Evolutionary conservation across 768 basidiomycete genomes (phyloP).

Genomic region (Boletales sp.): DNA sequence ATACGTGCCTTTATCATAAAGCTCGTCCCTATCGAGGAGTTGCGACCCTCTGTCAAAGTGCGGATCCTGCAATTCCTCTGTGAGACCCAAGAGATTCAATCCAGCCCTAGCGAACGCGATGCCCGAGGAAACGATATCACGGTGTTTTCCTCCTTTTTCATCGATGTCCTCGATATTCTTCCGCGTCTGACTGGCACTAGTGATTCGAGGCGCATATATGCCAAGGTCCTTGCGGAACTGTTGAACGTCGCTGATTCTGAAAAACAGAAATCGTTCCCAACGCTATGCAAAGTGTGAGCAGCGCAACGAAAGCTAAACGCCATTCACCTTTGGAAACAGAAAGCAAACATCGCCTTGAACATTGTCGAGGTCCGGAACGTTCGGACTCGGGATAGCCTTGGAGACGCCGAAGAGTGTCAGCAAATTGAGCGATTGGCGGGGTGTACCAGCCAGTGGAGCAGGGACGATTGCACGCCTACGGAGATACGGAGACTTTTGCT

Average conservation of each 20-base stretch:
- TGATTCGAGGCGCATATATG: background rate
- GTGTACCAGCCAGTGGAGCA: background rate
- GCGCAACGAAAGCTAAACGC: too few relatives aligned
- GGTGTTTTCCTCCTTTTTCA: background rate
- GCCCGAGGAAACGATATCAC: background rate
- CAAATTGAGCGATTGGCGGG: too few relatives aligned
- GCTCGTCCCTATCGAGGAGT: background rate
- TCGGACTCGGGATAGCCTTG: background rate
- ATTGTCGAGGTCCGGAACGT: background rate
- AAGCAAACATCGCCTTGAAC: background rate
- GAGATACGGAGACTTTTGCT: background rate
- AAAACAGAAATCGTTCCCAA: background rate
- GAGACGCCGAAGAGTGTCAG: background rate
- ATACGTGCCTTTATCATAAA: background rate
- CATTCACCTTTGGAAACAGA: background rate
- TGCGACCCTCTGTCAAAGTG: background rate
- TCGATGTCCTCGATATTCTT: background rate
- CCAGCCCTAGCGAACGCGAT: background rate
- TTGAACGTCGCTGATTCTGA: background rate
- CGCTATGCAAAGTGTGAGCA: background rate
- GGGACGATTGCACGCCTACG: background rate
- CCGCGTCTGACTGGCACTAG: background rate
- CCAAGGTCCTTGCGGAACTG: background rate
- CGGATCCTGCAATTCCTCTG: background rate
- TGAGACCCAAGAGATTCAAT: background rate